phyloP scores from a whole-genome alignment of 2,329 filamentous ascomycete species.

The Sporothrix luriei region DNA sequence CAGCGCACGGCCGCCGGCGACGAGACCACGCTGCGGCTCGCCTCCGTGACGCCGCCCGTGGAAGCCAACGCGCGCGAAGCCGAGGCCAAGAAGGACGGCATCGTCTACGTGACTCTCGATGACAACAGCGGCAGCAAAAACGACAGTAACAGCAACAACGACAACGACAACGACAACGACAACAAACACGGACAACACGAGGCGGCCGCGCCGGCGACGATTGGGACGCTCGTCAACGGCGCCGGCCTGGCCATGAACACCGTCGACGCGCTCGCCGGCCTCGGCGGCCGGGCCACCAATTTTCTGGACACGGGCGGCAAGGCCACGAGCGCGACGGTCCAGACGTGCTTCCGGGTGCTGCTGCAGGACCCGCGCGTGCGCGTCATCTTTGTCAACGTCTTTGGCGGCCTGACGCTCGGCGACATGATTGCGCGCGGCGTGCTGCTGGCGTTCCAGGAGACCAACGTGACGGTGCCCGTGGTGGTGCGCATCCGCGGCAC shows the following conservation, averaged over 20 bases:
- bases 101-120: slow-evolving; percentile 71
- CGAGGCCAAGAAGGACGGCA: slow-evolving; percentile 61
- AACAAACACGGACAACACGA: slow-evolving; percentile 37
- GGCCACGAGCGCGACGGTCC: slow-evolving; percentile 79
- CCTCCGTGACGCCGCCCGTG: slow-evolving; percentile 22
- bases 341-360: slow-evolving; percentile 73
- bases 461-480: slow-evolving; percentile 68
- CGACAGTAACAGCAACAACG: slow-evolving; percentile 34
- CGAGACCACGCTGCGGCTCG: not conserved
- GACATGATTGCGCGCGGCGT: slow-evolving; percentile 82
- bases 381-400: slow-evolving; percentile 65
- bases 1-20: slow-evolving; percentile 46
- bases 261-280: slow-evolving; percentile 71
- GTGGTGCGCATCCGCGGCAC: slow-evolving; percentile 78
- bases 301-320: slow-evolving; percentile 91
- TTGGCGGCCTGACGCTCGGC: slow-evolving; percentile 64
- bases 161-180: slow-evolving; percentile 44
- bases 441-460: slow-evolving; percentile 69
- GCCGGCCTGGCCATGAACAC: slow-evolving; percentile 92
- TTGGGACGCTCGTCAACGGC: slow-evolving; percentile 86
- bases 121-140: slow-evolving; percentile 40
- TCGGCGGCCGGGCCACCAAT: slow-evolving; percentile 72
- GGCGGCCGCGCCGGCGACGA: slow-evolving; percentile 49
- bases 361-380: slow-evolving; percentile 70
- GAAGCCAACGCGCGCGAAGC: slow-evolving; percentile 44